Base-by-base conservation (phyloP, 2,329 filamentous ascomycete genomes). In the Arthrobotrys iridis region DNA sequence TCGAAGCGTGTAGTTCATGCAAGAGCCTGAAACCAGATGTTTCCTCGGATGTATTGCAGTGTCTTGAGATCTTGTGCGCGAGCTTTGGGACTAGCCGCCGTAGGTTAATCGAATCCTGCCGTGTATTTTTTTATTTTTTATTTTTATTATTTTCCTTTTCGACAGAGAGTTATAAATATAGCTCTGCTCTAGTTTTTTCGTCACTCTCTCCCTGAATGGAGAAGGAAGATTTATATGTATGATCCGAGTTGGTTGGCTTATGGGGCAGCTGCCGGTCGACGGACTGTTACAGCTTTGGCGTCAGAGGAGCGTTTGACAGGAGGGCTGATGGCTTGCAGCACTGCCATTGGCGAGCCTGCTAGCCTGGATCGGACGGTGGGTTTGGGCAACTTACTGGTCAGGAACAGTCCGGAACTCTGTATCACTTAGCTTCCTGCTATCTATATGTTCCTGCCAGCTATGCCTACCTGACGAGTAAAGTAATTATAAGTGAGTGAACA, bases 241-340 rank as follows among this genome's bases (percentile, higher is more conserved):
- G 30, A 48, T 24, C 33, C 50, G 33, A 46, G 63, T 50, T 46
- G 50, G 64, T 41, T 68, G 33, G 65, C 55, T n/a, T n/a, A n/a
- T n/a, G n/a, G n/a, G n/a, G n/a, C n/a, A n/a, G n/a, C n/a, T n/a
- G n/a, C n/a, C n/a, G n/a, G n/a, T 63, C 37, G 33, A 22, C 41
- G 40, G 35, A 6, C 67, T 73, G 68, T 73, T 59, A 65, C 68
- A 73, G 43, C 43, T 66, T 62, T 58, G 68, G 60, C 52, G 68
- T 73, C 50, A 65, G 59, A 66, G 50, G 37, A 45, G 37, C 35
- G 68, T 73, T 73, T 73, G 68, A 73, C 68, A 73, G 68, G 50
- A 50, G 41, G 33, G 13, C 48, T 15, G 37, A 24, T 35, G n/a
- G 66, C 58, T 30, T 43, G 45, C 55, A 30, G 55, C 6, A 6